Evolutionary conservation across 768 basidiomycete genomes (phyloP), one percentile per base, ranked within the genome.

Genomic region (Exidia glandulosa): DNA sequence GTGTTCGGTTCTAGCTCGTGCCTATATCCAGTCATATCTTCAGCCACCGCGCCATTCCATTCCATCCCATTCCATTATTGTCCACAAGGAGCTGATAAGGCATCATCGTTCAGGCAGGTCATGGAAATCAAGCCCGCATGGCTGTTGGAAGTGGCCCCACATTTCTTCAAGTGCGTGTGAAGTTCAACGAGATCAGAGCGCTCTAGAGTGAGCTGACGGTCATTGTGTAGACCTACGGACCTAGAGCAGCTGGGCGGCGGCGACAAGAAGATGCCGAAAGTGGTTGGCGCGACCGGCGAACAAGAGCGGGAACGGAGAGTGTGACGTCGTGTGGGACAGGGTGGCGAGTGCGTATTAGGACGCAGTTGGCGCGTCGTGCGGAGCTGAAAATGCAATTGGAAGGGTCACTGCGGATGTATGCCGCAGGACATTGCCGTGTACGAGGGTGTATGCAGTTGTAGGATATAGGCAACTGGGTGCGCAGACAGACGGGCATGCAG

Each of bases 61-160:
- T 5, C 23, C 6, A 56, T 59, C 33, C 54, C 60, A 33, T n/a
- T 62, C 25, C 36, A 6, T 25, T 47, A 32, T 3, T 27, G 55
- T 37, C n/a, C n/a, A n/a, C n/a, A n/a, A n/a, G n/a, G n/a, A n/a
- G n/a, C n/a, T n/a, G n/a, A n/a, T n/a, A n/a, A n/a, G n/a, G n/a
- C n/a, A n/a, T n/a, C n/a, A n/a, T n/a, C n/a, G n/a, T 41, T 37
- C 63, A 87, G 90, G 63, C 94, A 97, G 78, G 81, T 94, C 37
- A 97, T 98, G 94, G 96, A 98, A 67, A 97, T 98, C 69, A 97
- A 98, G 70, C 90, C 95, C 3, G 70, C 83, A 29, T 98, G 96
- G 96, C 71, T 97, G 32, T 71, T 96, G 47, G 95, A 97, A 80
- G 93, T 97, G 25, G 95, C 95, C 2, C 94, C 95, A 0, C 95